Conservation (phyloP, 345 rosid genomes). For the Mallotus nudiflorus region DNA sequence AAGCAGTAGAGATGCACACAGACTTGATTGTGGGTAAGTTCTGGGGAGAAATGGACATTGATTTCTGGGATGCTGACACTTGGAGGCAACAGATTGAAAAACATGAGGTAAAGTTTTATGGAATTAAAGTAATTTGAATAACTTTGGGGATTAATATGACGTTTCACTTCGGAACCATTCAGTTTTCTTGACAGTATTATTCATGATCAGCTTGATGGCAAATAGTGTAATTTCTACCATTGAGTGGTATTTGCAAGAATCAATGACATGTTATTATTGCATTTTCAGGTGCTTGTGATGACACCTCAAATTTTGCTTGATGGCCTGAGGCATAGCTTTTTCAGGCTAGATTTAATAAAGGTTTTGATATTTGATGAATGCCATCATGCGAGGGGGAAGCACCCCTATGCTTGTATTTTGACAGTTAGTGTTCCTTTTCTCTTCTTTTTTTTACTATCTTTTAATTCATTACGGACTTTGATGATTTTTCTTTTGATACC, state of each 20-base stretch:
- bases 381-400: constrained; percentile 73
- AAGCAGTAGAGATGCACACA: constrained; percentile 57
- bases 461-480: too few relatives aligned
- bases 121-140: not conserved
- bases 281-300: constrained; percentile 84
- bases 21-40: constrained; percentile 73
- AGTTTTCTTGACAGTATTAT: not conserved
- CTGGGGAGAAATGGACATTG: constrained; percentile 85
- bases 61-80: constrained; percentile 56
- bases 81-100: constrained; percentile 57
- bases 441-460: too few relatives aligned
- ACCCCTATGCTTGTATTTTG: constrained; percentile 81
- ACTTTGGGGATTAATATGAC: not conserved
- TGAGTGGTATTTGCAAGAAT: not conserved
- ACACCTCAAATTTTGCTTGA: constrained; percentile 79
- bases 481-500: not conserved
- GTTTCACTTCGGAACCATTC: not conserved
- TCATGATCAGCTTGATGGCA: not conserved
- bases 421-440: constrained; percentile 50
- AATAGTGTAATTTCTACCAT: not conserved
- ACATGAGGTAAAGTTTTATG: constrained; percentile 64
- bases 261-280: constrained; percentile 10
- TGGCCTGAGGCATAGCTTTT: constrained; percentile 66
- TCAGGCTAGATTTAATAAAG: constrained; percentile 59
- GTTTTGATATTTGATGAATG: constrained; percentile 90